Conservation (phyloP, 768 basidiomycete species). For the Grammothele lineata region DNA sequence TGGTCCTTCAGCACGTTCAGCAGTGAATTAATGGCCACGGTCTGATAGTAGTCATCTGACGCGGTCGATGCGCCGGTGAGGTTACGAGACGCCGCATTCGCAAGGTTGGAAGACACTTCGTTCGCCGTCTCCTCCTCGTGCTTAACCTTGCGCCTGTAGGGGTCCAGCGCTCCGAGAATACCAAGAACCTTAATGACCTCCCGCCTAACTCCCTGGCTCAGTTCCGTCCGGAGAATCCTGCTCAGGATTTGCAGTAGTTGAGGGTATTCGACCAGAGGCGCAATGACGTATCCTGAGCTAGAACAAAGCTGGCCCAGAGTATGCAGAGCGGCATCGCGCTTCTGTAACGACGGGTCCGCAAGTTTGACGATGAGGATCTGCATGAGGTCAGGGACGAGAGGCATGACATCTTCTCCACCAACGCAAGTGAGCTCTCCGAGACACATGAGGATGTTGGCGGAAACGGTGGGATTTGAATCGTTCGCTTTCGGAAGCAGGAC, state of each 20-base stretch:
- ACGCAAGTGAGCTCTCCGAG: conserved; percentile 91
- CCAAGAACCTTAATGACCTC: conserved; percentile 95
- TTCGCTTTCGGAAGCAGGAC: conserved; percentile 88
- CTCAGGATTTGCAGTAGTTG: conserved; percentile 84
- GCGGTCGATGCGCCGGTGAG: conserved; percentile 57
- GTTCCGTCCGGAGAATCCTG: conserved; percentile 81
- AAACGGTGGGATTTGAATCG: conserved; percentile 81
- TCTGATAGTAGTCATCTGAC: conserved; percentile 96
- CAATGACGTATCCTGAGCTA: conserved; percentile 92
- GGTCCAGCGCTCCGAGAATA: conserved; percentile 93
- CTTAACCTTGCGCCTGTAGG: conserved; percentile 82
- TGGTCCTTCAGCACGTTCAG: conserved; percentile 87
- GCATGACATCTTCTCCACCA: conserved; percentile 86
- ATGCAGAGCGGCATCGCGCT: conserved; percentile 90
- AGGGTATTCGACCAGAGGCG: conserved; percentile 87
- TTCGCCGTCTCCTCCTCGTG: conserved; percentile 59
- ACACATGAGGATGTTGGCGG: conserved; percentile 90
- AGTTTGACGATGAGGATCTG: conserved; percentile 83
- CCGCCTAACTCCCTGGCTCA: conserved; percentile 61
- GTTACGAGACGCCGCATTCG: conserved; percentile 62
- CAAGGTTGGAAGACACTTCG: conserved; percentile 39
- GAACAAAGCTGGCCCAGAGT: conserved; percentile 95
- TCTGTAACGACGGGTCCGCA: conserved; percentile 82
- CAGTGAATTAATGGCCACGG: conserved; percentile 86
- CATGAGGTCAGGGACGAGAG: conserved; percentile 85